Evolutionary conservation across 139 green algal genomes (phyloP), one percentile per base, ranked within the genome.

Genomic region (Desmodesmus armatus): DNA sequence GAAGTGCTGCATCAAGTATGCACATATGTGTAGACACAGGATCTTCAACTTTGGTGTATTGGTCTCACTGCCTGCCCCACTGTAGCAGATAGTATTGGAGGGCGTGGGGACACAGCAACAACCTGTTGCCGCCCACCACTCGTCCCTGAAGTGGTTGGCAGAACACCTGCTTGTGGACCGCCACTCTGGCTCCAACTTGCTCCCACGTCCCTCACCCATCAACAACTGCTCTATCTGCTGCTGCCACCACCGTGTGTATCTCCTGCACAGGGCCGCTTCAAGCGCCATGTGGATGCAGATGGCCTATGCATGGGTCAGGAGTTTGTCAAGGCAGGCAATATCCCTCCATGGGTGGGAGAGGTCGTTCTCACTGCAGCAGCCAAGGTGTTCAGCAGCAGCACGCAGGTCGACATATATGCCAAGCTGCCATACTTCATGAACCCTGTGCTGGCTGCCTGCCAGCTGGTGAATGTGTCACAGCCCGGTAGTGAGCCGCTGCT

Each of bases 371-470:
- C 55, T 31, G 72, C 82, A 62, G 82, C 82, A 58, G 71, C 82
- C 19, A 82, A 82, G 58, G 43, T 76, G 0, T 87, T 87, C 71
- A 82, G 71, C 71, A 77, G 60, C 71, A 87, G 82, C 55, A 67
- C 82, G 62, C 74, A 82, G 47, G 71, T 87, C 51, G 80, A 86
- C 69, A 60, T 80, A 23, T 80, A 80, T 21, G 80, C 67, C 41
- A 66, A 43, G 51, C 80, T 86, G 49, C 80, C 80, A 2, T 86
- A 86, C 53, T 86, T 86, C 67, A 86, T 86, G 80, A 86, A 86
- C 80, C 80, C 80, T 5, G 67, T 86, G 51, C 80, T 86, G 49
- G 80, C 80, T 6, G 80, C 80, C 23, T 86, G 80, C 67, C 80
- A 86, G 67, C 35, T 86, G 25, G 67, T 69, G 0, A 80, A 86